phyloP scores from a whole-genome alignment of 345 rosid species.

The Sonneratia caseolaris region DNA sequence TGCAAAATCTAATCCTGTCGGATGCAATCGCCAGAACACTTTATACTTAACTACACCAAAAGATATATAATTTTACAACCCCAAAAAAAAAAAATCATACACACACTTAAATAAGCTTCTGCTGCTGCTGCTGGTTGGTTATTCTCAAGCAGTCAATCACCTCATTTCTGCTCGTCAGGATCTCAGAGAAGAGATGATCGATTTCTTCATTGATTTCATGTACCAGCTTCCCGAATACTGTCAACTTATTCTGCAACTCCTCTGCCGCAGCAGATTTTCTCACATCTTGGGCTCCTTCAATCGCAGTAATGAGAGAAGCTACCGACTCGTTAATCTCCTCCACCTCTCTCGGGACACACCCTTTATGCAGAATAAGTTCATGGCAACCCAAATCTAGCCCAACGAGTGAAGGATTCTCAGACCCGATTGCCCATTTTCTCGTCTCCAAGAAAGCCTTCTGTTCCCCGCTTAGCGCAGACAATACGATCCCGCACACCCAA shows the following conservation, averaged over 20 bases:
- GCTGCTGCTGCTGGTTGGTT: constrained; percentile 14
- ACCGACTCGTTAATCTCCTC: constrained; percentile 38
- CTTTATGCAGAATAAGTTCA: constrained; percentile 17
- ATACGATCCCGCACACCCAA: constrained; percentile 32
- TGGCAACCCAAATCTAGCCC: constrained; percentile 19
- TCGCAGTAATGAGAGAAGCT: constrained; percentile 26
- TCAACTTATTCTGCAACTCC: constrained; percentile 31
- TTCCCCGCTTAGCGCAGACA: constrained; percentile 40
- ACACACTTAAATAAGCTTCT: neutral
- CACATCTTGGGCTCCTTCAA: constrained; percentile 12
- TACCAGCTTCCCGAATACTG: constrained; percentile 28
- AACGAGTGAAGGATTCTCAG: constrained; percentile 15
- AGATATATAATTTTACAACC: neutral
- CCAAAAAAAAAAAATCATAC: neutral
- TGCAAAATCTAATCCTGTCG: too few species aligned
- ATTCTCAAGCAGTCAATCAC: constrained; percentile 28
- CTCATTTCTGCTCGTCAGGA: constrained; percentile 39
- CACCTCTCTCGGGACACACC: constrained; percentile 28
- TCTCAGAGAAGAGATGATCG: constrained; percentile 35
- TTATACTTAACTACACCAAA: too few species aligned
- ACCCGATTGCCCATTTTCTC: constrained; percentile 14
- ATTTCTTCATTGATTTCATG: constrained; percentile 31
- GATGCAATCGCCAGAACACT: too few species aligned
- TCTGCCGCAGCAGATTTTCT: constrained; percentile 14
- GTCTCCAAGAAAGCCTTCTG: constrained; percentile 25